Base-by-base conservation (phyloP, 768 basidiomycete genomes). In the Dentipellis sp. region DNA sequence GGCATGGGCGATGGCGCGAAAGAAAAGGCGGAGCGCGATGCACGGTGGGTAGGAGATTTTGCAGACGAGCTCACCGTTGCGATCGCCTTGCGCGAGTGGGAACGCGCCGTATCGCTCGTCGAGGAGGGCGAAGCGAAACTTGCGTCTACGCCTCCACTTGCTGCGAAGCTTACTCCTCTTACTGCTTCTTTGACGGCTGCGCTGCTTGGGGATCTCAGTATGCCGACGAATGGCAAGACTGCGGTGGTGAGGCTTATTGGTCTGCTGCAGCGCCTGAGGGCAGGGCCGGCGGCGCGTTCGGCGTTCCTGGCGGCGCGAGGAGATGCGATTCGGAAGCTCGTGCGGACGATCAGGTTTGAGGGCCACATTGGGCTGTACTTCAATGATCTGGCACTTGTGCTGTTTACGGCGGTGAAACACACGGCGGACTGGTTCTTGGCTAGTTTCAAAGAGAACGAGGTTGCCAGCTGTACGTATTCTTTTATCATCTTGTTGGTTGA, bases 391-490 rank as follows among this genome's bases (percentile, higher is more conserved):
- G 83, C 92, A 2, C 77, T 94, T 42, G 90, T 98, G 0, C 82
- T 86, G 56, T 98, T 98, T 64, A 97, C 94, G 0, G 85, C 91
- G 1, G 88, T 99, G 67, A 94, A 97, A 67, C 92, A 98, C 66
- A 97, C 94, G 1, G 91, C 91, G 12, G 95, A 99, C 71, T 99
- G 97, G 97, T 99, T 91, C 69, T 75, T 97, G 62, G 86, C 88
- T 0, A 94, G 92, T 56, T 99, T 97, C 71, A 90, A 87, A 69
- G 97, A 97, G 69, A 94, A 97, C 66, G 86, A 93, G 61, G 90
- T 91, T 59, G 88, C 95, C 0, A 94, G 92, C 56, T 81, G 95
- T 95, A 63, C 60, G 91, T 76, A 0, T 50, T 54, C 16, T 10
- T 17, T 53, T 21, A 35, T 46, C 49, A 22, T 34, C n/a, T 46